A percentile compares a stretch with the other conserved stretches of the same genome.
Conservation (phyloP, 1,284 basidiomycete species). For the Cryptococcus sp. region DNA sequence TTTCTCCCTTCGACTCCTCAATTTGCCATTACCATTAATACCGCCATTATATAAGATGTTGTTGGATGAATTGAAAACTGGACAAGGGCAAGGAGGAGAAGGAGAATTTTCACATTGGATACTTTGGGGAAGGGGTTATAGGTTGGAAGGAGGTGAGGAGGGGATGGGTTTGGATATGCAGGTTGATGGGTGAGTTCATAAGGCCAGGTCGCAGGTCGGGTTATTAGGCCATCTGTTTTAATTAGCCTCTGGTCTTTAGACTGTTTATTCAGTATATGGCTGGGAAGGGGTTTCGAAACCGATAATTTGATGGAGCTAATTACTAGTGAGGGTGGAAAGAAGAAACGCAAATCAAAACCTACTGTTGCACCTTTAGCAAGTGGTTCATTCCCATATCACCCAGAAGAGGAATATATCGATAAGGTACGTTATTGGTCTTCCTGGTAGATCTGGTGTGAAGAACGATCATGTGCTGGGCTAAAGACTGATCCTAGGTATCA, state of each 20-base stretch:
- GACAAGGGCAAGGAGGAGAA: slow-evolving; percentile 46
- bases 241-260: too few relatives aligned
- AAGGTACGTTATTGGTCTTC: slow-evolving; percentile 52
- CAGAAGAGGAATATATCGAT: slow-evolving; percentile 73
- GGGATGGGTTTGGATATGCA: slow-evolving; percentile 40
- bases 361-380: slow-evolving; percentile 19
- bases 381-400: slow-evolving; percentile 66
- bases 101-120: slow-evolving; percentile 38
- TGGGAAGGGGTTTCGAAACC: too few relatives aligned
- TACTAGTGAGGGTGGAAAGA: slow-evolving; percentile 52
- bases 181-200: slow-evolving; percentile 19
- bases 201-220: neutral
- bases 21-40: slow-evolving; percentile 86
- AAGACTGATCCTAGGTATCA: slow-evolving; percentile 55
- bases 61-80: slow-evolving; percentile 63
- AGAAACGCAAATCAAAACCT: slow-evolving; percentile 24
- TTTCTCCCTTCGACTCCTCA: slow-evolving; percentile 78
- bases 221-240: neutral
- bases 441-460: too few relatives aligned
- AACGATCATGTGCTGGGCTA: neutral
- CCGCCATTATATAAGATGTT: slow-evolving; percentile 88
- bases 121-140: slow-evolving; percentile 46
- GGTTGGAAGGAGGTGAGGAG: slow-evolving; percentile 41
- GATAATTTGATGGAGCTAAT: too few relatives aligned
- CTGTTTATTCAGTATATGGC: too few relatives aligned